Evolutionary conservation across 2,329 filamentous ascomycete genomes (phyloP).

Genomic region (Cyphellophora europaea): DNA sequence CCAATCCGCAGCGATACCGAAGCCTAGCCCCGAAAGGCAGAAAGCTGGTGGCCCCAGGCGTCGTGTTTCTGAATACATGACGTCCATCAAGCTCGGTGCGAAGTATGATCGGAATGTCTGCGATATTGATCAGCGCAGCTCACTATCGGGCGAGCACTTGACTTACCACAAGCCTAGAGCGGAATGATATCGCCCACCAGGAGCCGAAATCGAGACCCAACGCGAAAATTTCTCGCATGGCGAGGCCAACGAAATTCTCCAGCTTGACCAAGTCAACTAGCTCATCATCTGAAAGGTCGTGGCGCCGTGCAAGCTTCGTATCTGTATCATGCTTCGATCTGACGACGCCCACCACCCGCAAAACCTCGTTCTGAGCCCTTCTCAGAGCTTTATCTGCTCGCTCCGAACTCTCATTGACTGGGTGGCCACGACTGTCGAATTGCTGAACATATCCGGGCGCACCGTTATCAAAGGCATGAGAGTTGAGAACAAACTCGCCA

Average conservation of each 20-base stretch:
- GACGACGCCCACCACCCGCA: conserved; percentile 39
- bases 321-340: conserved; percentile 32
- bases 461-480: conserved; percentile 20
- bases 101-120: conserved; percentile 13
- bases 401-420: conserved; percentile 34
- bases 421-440: conserved; percentile 39
- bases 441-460: conserved; percentile 36
- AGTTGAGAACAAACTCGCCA: conserved; percentile 15
- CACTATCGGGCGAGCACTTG: neutral
- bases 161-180: conserved; percentile 22
- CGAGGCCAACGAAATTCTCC: conserved; percentile 10
- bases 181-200: conserved; percentile 8
- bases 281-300: conserved; percentile 21
- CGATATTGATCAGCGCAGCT: conserved; percentile 1
- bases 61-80: no score
- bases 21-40: no score
- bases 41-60: no score
- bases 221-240: conserved; percentile 3
- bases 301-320: conserved; percentile 6
- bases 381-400: conserved; percentile 29
- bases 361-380: conserved; percentile 41
- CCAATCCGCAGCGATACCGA: no score
- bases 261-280: conserved; percentile 27
- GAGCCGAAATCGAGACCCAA: conserved; percentile 6
- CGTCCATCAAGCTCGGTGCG: no score